phyloP scores from a whole-genome alignment of 306 rosid species.

The Quercus bicolor region DNA sequence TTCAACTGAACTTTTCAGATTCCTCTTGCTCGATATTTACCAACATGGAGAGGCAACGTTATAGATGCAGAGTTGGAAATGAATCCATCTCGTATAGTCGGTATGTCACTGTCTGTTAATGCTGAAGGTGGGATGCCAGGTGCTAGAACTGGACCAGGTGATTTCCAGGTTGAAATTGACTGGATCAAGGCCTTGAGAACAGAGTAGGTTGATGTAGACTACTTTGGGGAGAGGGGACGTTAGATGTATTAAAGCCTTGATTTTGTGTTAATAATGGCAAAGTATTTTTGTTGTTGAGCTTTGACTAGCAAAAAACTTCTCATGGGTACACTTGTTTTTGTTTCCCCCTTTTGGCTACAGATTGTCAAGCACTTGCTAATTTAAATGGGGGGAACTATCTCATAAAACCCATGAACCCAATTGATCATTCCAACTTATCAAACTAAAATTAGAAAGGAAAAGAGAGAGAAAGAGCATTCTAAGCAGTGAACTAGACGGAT shows the following conservation, averaged over 20 bases:
- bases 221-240: not conserved
- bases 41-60: conserved; percentile 89
- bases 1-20: conserved; percentile 46
- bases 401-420: no score
- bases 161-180: conserved; percentile 75
- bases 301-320: not conserved
- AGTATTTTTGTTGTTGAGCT: not conserved
- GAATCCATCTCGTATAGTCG: conserved; percentile 80
- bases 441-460: no score
- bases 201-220: conserved; percentile 20
- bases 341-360: no score
- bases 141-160: conserved; percentile 77
- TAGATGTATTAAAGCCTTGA: not conserved
- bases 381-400: no score
- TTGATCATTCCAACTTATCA: no score
- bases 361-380: no score
- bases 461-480: no score
- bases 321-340: no score
- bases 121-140: conserved; percentile 84
- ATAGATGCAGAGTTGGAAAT: conserved; percentile 75
- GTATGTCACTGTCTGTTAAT: conserved; percentile 86
- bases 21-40: conserved; percentile 82
- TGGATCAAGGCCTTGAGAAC: conserved; percentile 84
- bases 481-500: no score
- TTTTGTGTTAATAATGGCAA: not conserved